phyloP scores from a whole-genome alignment of 192 early-diverging fungal genomes.

The Geosiphon pyriformis region DNA sequence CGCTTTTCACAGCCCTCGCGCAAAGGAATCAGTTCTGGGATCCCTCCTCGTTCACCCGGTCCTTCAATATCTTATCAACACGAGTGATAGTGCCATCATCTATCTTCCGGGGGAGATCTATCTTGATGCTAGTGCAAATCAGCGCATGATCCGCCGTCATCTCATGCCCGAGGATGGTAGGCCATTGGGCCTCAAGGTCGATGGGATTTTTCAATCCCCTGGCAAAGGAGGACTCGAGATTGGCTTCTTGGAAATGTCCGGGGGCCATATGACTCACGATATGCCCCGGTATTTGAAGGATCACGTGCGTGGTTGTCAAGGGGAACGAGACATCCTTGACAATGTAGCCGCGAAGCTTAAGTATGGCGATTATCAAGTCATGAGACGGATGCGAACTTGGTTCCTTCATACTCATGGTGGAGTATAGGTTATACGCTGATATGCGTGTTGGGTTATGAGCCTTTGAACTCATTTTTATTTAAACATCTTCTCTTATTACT shows the following conservation, averaged over 20 bases:
- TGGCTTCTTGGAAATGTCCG: conserved; percentile 18
- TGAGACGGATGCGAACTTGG: conserved; percentile 10
- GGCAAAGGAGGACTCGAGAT: conserved; percentile 21
- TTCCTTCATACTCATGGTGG: conserved; percentile 25
- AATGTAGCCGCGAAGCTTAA: conserved; percentile 9
- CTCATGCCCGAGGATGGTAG: conserved; percentile 5
- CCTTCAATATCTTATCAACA: conserved; percentile 5
- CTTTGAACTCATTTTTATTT: conserved; percentile 16
- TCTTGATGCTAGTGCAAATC: conserved; percentile 4
- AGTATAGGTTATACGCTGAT: neutral
- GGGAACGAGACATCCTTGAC: conserved; percentile 14
- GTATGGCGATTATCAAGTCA: conserved; percentile 15
- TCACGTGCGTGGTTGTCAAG: conserved; percentile 16
- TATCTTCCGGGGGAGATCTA: conserved; percentile 6
- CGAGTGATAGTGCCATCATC: neutral
- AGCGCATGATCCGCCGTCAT: neutral
- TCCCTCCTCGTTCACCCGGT: conserved; percentile 18
- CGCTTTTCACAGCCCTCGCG: conserved; percentile 8
- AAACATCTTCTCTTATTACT: too few species aligned
- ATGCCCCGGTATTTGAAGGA: conserved; percentile 25
- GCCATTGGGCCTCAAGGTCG: conserved; percentile 9
- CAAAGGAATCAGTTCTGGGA: conserved; percentile 13
- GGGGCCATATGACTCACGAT: conserved; percentile 12
- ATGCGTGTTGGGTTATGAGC: neutral
- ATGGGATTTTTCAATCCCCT: conserved; percentile 9